Evolutionary conservation across 2,329 filamentous ascomycete genomes (phyloP).

Genomic region (Fusarium napiforme): DNA sequence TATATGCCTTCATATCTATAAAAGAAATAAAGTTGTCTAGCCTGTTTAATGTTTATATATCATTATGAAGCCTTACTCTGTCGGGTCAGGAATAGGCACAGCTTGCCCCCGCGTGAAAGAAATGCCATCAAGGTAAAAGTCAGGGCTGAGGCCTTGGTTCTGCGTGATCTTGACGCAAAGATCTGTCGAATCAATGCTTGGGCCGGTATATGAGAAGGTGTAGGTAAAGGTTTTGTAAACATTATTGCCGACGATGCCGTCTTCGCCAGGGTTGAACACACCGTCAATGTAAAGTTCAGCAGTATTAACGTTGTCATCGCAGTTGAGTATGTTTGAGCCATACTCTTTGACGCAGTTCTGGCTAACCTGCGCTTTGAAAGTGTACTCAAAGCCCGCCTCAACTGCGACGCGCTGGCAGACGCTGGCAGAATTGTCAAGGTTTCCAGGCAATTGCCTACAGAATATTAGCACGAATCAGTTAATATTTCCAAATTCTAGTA

Average conservation of each 20-base stretch:
- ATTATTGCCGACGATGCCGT: rapidly evolving
- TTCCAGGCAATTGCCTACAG: background rate
- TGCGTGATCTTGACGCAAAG: background rate
- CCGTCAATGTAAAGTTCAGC: background rate
- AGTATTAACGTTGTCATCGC: background rate
- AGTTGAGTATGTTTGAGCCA: background rate
- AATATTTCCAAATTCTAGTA: rapidly evolving
- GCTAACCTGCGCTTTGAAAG: background rate
- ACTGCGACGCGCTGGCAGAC: background rate
- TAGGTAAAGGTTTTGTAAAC: background rate
- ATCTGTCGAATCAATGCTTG: background rate
- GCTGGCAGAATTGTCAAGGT: background rate
- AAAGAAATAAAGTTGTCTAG: rapidly evolving
- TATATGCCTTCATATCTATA: rapidly evolving
- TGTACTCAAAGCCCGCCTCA: background rate
- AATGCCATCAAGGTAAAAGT: background rate
- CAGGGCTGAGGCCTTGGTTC: background rate
- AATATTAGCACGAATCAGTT: rapidly evolving
- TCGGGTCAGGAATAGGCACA: background rate
- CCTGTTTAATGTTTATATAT: rapidly evolving
- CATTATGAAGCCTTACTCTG: background rate
- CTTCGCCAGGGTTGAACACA: rapidly evolving
- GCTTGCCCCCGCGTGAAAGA: background rate
- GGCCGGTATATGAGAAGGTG: background rate
- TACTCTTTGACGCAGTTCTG: background rate